Evolutionary conservation across 345 rosid species (phyloP).

Genomic region (Angophora floribunda): DNA sequence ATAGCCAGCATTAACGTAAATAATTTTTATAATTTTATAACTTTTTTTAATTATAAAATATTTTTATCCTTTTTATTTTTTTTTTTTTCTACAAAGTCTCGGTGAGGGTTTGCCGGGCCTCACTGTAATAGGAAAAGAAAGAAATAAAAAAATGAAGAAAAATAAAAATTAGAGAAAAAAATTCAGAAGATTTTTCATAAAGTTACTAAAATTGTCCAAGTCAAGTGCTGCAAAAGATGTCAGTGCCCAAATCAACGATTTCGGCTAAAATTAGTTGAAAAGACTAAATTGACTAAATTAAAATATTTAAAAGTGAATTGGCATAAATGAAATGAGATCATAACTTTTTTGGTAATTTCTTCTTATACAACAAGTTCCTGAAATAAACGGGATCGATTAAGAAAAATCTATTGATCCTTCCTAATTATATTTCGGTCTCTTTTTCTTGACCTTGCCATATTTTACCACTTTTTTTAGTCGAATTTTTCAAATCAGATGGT

Average conservation of each 20-base stretch:
- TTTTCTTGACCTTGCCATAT: neutral
- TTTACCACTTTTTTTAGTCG: neutral
- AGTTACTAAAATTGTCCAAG: neutral
- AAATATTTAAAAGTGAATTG: neutral
- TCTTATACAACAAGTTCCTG: neutral
- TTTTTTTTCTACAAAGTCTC: neutral
- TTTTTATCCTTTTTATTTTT: too few relatives aligned
- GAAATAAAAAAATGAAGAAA: too few relatives aligned
- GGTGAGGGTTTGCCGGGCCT: too few relatives aligned
- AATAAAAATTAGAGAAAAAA: too few relatives aligned
- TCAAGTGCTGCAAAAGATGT: too few relatives aligned
- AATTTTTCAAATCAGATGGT: neutral
- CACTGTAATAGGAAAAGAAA: too few relatives aligned
- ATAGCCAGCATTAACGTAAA: fast-evolving
- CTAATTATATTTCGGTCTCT: too few relatives aligned
- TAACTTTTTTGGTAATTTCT: too few relatives aligned
- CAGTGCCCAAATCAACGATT: neutral
- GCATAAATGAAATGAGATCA: too few relatives aligned
- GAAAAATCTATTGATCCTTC: neutral
- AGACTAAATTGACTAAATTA: fast-evolving
- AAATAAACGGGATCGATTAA: too few relatives aligned
- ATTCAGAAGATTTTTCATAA: neutral
- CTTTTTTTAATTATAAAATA: too few relatives aligned
- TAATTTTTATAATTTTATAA: too few relatives aligned
- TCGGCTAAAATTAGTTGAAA: fast-evolving